Evolutionary conservation across 768 basidiomycete species (phyloP).

Genomic region (Steccherinum ochraceum): DNA sequence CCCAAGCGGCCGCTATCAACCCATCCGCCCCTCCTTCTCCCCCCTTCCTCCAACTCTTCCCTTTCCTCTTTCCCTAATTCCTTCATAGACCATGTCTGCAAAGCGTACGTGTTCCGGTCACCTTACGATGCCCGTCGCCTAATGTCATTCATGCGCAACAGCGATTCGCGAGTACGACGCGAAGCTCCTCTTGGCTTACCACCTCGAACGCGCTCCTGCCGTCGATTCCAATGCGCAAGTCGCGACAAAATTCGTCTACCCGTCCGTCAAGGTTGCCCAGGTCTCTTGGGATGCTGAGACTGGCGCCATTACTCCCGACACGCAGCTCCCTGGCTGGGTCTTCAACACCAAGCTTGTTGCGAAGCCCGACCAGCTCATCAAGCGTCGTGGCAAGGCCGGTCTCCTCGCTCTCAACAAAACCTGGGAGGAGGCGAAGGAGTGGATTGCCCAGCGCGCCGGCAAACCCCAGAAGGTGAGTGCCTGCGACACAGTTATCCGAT

Average conservation of each 20-base stretch:
- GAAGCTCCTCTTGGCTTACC: constrained; percentile 95
- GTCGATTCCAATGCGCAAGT: constrained; percentile 58
- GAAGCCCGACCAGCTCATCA: constrained; percentile 98
- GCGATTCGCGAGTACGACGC: constrained; percentile 98
- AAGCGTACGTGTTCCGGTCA: constrained; percentile 22
- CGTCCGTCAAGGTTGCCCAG: constrained; percentile 77
- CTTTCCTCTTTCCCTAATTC: constrained; percentile 3
- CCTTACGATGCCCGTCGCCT: too few relatives aligned
- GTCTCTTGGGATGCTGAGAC: constrained; percentile 76
- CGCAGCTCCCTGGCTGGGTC: constrained; percentile 71
- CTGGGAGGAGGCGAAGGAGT: constrained; percentile 81
- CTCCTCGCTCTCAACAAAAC: constrained; percentile 90
- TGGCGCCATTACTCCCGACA: constrained; percentile 51
- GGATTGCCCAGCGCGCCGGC: constrained; percentile 86
- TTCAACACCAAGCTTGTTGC: constrained; percentile 84
- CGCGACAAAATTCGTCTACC: constrained; percentile 54
- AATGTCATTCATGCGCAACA: constrained; percentile 15
- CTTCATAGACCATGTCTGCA: constrained; percentile 23
- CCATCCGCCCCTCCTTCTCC: constrained; percentile 7
- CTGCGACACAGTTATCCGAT: constrained; percentile 8
- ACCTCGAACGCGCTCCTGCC: constrained; percentile 86
- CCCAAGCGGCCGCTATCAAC: constrained; percentile 8
- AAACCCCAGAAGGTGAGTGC: constrained; percentile 80
- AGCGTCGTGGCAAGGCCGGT: constrained; percentile 97
- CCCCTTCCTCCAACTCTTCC: constrained; percentile 8